Evolutionary conservation across 208 protist genomes (phyloP).

Genomic region (Phytomonas sp.): DNA sequence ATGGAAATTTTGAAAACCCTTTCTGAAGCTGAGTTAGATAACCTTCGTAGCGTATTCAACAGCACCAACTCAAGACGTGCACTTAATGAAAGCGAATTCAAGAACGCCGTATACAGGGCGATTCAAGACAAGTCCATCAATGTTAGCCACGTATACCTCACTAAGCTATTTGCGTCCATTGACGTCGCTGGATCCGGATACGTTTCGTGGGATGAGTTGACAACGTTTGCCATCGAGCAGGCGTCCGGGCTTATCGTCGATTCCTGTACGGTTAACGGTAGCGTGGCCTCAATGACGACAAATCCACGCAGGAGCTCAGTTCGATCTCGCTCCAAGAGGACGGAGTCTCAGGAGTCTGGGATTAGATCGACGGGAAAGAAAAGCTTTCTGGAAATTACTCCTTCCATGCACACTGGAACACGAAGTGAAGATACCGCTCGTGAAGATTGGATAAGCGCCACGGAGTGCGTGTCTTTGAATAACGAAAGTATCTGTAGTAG

Average conservation of each 20-base stretch:
- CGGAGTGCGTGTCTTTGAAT: not conserved
- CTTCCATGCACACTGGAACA: not conserved
- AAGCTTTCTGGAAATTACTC: not conserved
- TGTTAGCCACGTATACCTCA: slow-evolving; percentile 17
- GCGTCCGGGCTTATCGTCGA: slow-evolving; percentile 5
- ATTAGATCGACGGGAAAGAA: not conserved
- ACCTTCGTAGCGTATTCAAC: slow-evolving; percentile 20
- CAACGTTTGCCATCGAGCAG: slow-evolving; percentile 40
- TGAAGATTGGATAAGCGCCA: not conserved
- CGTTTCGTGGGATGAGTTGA: slow-evolving; percentile 45
- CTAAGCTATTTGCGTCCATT: slow-evolving; percentile 28
- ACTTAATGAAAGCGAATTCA: slow-evolving; percentile 24
- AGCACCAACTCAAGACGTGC: slow-evolving; percentile 3
- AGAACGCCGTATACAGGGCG: slow-evolving; percentile 10
- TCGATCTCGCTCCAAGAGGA: not conserved
- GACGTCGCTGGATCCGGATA: slow-evolving; percentile 30
- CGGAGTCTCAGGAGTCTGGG: not conserved
- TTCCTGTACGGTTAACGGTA: not conserved
- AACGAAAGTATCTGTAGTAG: not conserved
- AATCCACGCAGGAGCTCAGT: not conserved
- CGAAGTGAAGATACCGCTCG: not conserved
- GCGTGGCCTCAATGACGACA: not conserved
- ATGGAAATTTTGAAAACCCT: slow-evolving; percentile 60
- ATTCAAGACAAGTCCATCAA: slow-evolving; percentile 6
- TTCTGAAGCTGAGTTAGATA: slow-evolving; percentile 21